Conservation (phyloP, 768 basidiomycete species). For the Lentinus brumalis region DNA sequence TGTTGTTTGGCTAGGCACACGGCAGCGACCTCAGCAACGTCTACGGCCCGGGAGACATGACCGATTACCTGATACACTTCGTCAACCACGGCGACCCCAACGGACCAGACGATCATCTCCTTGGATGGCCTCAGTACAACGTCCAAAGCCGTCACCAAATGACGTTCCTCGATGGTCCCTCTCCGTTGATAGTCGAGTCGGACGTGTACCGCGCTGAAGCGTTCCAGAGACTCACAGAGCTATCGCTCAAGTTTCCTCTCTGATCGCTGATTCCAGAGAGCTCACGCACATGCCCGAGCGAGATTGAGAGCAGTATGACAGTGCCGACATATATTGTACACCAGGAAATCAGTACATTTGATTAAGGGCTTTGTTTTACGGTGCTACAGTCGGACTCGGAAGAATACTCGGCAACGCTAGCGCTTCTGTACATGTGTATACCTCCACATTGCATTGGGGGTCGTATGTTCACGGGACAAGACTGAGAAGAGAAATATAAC, state of each 20-base stretch:
- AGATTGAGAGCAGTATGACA: too few relatives aligned
- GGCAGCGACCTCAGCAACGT: slow-evolving; percentile 43
- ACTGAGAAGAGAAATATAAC: background rate
- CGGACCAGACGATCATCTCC: background rate
- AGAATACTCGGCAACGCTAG: too few relatives aligned
- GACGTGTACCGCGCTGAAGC: slow-evolving; percentile 8
- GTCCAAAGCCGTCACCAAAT: slow-evolving; percentile 1
- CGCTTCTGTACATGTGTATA: too few relatives aligned
- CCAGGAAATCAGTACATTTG: background rate
- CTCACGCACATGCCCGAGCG: too few relatives aligned
- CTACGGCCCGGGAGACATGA: slow-evolving; percentile 45
- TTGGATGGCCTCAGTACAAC: slow-evolving; percentile 24
- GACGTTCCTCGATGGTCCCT: slow-evolving; percentile 7
- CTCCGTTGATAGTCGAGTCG: slow-evolving; percentile 1
- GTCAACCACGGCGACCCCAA: slow-evolving; percentile 31
- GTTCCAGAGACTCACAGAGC: background rate
- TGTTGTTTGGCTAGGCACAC: slow-evolving; percentile 36
- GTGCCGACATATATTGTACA: too few relatives aligned
- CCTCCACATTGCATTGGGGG: too few relatives aligned
- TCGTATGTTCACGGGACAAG: background rate
- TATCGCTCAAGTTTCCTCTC: background rate
- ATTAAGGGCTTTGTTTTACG: background rate
- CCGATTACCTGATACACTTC: slow-evolving; percentile 48
- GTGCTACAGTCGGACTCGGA: background rate
- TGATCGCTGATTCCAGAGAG: background rate